Evolutionary conservation across 495 filamentous ascomycete genomes (phyloP), one percentile per base, ranked within the genome.

Genomic region (Penicillium samsonianum): DNA sequence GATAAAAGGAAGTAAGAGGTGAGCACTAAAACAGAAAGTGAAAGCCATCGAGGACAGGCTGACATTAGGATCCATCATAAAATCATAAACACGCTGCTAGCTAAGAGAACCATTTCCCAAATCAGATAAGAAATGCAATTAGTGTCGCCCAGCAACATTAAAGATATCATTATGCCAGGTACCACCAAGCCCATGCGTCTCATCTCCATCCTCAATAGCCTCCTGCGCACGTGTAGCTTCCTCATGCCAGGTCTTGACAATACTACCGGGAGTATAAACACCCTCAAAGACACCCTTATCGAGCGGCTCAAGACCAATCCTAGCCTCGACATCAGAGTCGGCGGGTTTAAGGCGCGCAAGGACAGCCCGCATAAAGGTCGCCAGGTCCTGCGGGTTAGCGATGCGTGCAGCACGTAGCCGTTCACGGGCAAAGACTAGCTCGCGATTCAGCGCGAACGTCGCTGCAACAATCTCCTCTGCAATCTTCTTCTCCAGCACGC

Each of bases 141-240:
- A 61, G 11, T 35, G 16, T 2, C 26, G 20, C 33, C 60, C 62
- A 59, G 62, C 50, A 53, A 91, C 82, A 71, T 94, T 85, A 71
- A 98, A 96, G 17, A 96, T 85, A 38, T 82, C 85, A 72, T 96
- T 96, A 41, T 89, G 77, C 93, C 92, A 96, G 1, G 71, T 77
- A 44, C 62, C 55, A 16, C 67, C 64, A 50, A 75, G 50, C 1
- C 75, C 78, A 7, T 68, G 63, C 12, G 61, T 73, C 25, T 75
- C 72, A 48, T 78, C 76, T 0, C 89, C 89, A 43, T 82, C 80
- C 23, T 78, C 79, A 55, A 79, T 76, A 19, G 80, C 80, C 48
- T 85, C 87, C 26, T 86, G 82, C 3, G 90, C 92, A 57, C 79
- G 74, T 30, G 72, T 72, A 1, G 85, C 90, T 68, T 95, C 87